Percentiles rank a stretch among this genome's conserved stretches.
Evolutionary conservation across 768 basidiomycete species (phyloP).

Genomic region (Calocybe cyanea): DNA sequence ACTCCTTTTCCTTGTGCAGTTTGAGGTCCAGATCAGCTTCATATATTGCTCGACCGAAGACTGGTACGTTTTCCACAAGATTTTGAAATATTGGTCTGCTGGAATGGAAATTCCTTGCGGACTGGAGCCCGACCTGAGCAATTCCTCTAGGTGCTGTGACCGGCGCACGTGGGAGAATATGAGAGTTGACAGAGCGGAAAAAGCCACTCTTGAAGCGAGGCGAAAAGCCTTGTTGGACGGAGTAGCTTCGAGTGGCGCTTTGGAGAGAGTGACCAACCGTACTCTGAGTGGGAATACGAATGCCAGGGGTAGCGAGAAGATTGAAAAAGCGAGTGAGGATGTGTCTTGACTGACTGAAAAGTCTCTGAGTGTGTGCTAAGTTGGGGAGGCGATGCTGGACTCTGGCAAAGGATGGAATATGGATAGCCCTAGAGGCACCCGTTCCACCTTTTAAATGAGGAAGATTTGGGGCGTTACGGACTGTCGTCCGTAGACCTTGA

Average conservation of each 20-base stretch:
- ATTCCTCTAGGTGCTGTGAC: constrained; percentile 38
- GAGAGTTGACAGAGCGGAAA: constrained; percentile 38
- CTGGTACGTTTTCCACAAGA: constrained; percentile 73
- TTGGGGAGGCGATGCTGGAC: constrained; percentile 26
- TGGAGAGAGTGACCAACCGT: constrained; percentile 23
- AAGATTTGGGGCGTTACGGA: constrained; percentile 35
- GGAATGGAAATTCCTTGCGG: constrained; percentile 72
- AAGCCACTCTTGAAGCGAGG: constrained; percentile 52
- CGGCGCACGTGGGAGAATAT: constrained; percentile 58
- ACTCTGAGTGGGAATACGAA: constrained; percentile 26
- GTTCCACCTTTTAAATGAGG: constrained; percentile 23
- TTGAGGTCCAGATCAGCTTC: constrained; percentile 70
- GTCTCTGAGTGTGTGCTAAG: constrained; percentile 33
- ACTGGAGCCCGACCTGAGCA: constrained; percentile 70
- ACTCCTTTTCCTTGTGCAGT: constrained; percentile 39
- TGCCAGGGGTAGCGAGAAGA: constrained; percentile 55
- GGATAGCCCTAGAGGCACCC: constrained; percentile 38
- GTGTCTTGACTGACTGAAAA: constrained; percentile 52
- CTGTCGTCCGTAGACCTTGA: constrained; percentile 35
- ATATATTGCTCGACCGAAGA: constrained; percentile 70
- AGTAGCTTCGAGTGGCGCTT: constrained; percentile 28
- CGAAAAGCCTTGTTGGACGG: constrained; percentile 56
- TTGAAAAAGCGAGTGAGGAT: constrained; percentile 53
- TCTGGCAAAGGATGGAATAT: constrained; percentile 39
- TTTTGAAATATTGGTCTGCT: constrained; percentile 76